phyloP scores from a whole-genome alignment of 768 basidiomycete species.

The Fomitopsis pulvina region DNA sequence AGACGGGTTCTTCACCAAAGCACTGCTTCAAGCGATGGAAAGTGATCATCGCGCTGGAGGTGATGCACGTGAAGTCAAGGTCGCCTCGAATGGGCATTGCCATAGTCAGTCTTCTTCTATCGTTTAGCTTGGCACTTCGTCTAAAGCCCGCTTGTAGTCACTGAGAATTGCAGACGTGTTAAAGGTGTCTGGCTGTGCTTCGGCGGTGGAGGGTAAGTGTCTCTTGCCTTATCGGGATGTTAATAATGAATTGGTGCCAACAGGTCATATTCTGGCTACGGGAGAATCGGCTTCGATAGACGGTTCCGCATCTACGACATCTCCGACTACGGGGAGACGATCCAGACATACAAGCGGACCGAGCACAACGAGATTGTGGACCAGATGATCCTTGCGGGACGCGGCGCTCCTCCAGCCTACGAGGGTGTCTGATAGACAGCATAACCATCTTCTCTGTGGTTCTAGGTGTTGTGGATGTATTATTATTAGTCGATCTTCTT shows the following conservation, averaged over 20 bases:
- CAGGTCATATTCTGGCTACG: conserved; percentile 80
- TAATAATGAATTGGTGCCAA: conserved; percentile 4
- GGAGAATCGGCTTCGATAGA: conserved; percentile 82
- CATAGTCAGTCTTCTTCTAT: conserved; percentile 48
- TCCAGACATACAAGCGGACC: conserved; percentile 80
- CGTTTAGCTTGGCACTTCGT: neutral
- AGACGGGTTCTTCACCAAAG: conserved; percentile 82
- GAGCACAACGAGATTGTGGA: conserved; percentile 66
- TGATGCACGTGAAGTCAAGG: conserved; percentile 68
- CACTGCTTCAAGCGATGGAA: conserved; percentile 64
- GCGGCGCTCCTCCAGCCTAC: conserved; percentile 25
- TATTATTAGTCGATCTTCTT: too few relatives aligned
- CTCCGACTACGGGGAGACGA: conserved; percentile 86
- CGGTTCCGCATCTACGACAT: conserved; percentile 87
- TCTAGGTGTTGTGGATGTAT: too few relatives aligned
- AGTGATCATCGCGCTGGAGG: conserved; percentile 50
- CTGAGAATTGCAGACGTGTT: conserved; percentile 82
- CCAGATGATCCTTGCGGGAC: conserved; percentile 54
- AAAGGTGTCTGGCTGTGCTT: conserved; percentile 91
- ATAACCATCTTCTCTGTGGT: too few relatives aligned
- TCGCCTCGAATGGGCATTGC: conserved; percentile 85
- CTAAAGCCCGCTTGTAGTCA: conserved; percentile 41
- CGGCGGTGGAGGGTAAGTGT: conserved; percentile 70
- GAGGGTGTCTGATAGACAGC: neutral
- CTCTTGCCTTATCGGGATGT: neutral